A percentile compares a stretch with the other conserved stretches of the same genome.
Evolutionary conservation across 108 stramenopile genomes (phyloP).

Genomic region (Schizochytrium sp.): DNA sequence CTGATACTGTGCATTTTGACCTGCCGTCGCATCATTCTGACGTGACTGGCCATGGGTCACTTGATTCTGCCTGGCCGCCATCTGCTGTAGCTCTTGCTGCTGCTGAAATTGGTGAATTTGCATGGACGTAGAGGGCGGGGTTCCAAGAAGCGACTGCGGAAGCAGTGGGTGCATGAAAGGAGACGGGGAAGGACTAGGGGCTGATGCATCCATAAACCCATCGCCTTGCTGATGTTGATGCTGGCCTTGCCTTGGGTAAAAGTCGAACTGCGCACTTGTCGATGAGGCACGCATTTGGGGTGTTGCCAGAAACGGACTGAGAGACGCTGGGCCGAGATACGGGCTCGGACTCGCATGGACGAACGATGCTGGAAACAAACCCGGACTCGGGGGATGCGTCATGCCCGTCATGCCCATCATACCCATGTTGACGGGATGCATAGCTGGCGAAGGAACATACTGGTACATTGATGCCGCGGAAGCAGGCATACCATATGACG

Average conservation of each 20-base stretch:
- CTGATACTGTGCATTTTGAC: background rate
- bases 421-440: background rate
- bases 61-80: background rate
- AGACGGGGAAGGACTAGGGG: background rate
- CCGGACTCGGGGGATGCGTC: background rate
- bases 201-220: background rate
- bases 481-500: background rate
- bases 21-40: background rate
- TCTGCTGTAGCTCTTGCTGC: background rate
- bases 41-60: too few species aligned
- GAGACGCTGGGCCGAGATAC: background rate
- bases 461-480: background rate
- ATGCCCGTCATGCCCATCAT: background rate
- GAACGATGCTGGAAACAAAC: background rate
- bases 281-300: background rate
- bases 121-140: background rate
- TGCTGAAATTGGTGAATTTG: background rate
- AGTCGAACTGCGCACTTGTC: background rate
- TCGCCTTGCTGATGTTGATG: background rate
- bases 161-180: background rate
- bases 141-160: background rate
- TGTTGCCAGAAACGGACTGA: background rate
- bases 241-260: background rate
- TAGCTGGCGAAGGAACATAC: background rate
- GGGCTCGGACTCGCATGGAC: background rate